Conservation (phyloP, 2,329 filamentous ascomycete genomes). For the Microsporum canis region DNA sequence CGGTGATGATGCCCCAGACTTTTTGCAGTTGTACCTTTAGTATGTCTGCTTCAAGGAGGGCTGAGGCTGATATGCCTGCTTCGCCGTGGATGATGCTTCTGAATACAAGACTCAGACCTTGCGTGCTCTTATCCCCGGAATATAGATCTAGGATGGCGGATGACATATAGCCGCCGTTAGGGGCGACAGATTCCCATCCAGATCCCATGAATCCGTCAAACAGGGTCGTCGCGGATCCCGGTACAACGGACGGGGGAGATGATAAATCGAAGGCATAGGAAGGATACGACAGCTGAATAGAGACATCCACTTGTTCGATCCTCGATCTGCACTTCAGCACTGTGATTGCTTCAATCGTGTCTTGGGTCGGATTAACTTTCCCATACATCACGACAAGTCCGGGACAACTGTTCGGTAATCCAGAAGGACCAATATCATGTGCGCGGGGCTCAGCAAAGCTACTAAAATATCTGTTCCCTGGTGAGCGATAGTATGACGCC, state of each 20-base stretch:
- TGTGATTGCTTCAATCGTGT: background rate
- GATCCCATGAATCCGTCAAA: background rate
- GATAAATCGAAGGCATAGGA: background rate
- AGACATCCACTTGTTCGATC: slow-evolving; percentile 4
- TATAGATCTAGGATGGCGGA: too few species aligned
- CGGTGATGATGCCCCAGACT: background rate
- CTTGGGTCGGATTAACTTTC: too few species aligned
- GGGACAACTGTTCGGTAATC: too few species aligned
- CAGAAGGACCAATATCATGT: too few species aligned
- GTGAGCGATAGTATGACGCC: too few species aligned
- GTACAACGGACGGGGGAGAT: background rate
- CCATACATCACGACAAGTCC: too few species aligned
- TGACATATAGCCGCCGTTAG: too few species aligned
- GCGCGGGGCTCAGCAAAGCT: too few species aligned
- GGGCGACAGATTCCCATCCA: background rate
- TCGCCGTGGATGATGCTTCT: background rate
- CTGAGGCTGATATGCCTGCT: background rate
- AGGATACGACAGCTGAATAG: background rate
- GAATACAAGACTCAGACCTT: too few species aligned
- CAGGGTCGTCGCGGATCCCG: background rate
- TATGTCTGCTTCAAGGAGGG: background rate
- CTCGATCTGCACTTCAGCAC: background rate
- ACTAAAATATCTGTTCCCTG: too few species aligned
- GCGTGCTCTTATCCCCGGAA: background rate
- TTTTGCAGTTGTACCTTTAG: background rate